Base-by-base conservation (phyloP, 225 moss, liverwort and hornwort species). In the Polytrichum formosum region DNA sequence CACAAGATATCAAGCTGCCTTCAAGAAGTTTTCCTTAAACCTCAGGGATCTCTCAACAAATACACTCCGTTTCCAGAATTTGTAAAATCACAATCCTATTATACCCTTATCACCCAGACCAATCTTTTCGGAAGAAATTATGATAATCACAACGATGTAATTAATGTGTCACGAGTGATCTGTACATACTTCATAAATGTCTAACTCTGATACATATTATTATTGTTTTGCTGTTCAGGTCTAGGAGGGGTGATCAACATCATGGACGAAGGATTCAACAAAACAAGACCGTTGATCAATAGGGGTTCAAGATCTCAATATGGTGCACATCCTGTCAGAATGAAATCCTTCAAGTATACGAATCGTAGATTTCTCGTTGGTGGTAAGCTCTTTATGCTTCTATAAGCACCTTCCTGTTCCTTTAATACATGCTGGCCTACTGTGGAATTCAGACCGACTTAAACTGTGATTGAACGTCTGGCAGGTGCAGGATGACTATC, bases 191-290 rank as follows among this genome's bases (percentile, higher is more conserved):
- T 30, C 55, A 55, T 18, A 55, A 31, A 18, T 1, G n/a, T 65
- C 0, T 16, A 13, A 16, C 0, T 46, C 16, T 46, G 35, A 9
- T 8, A 46, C 13, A 46, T 13, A 16, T 46, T 46, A 3, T 4
- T 46, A 46, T 46, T 10, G 0, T 46, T 16, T 13, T 13, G 4
- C 35, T n/a, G 37, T 26, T 21, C 66, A 67, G 66, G 66, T 67
- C 53, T 67, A 19, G 67, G 59, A 53, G 66, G 66, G n/a, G 37
- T 67, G 53, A 67, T 53, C 66, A 67, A n/a, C 25, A 35, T 53
- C 22, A 67, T 67, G 66, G 66, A 67, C n/a, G 53, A 67, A 46
- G 66, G 66, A 20, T 13, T 67, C 66, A 67, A 67, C 46, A 67
- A 35, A 1, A 67, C 66, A 46, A 67, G 66, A 23, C 21, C 66